Evolutionary conservation across 208 protist species (phyloP).

Genomic region (Trypanosoma boissoni): DNA sequence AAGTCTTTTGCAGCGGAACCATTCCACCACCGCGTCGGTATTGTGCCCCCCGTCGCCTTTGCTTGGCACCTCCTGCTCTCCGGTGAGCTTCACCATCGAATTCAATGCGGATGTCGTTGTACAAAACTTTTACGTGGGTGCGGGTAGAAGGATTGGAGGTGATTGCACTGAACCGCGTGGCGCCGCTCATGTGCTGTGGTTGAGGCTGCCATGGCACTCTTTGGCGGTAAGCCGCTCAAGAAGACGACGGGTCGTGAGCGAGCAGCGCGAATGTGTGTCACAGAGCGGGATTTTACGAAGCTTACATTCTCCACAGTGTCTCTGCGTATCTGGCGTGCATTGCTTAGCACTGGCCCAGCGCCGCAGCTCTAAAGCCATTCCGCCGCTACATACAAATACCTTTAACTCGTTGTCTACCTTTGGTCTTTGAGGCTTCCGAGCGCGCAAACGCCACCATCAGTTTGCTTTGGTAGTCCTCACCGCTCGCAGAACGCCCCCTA

Average conservation of each 20-base stretch:
- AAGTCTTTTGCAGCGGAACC: conserved; percentile 13
- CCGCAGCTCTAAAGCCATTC: conserved; percentile 31
- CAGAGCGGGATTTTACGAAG: conserved; percentile 26
- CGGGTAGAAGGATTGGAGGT: conserved; percentile 20
- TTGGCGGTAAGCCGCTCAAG: conserved; percentile 35
- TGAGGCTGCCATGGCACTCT: conserved; percentile 17
- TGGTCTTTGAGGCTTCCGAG: conserved; percentile 24
- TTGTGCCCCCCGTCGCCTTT: conserved; percentile 10
- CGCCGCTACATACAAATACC: conserved; percentile 13
- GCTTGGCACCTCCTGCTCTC: conserved; percentile 16
- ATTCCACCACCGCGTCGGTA: conserved; percentile 12
- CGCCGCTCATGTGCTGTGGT: conserved; percentile 26
- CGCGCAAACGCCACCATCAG: not conserved
- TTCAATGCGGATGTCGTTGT: too few relatives aligned
- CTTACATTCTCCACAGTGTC: conserved; percentile 26
- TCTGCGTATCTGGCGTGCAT: conserved; percentile 23
- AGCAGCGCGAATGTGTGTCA: too few relatives aligned
- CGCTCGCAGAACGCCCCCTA: conserved; percentile 11
- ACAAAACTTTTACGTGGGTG: conserved; percentile 26
- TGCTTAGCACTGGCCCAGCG: not conserved
- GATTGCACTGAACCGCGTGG: conserved; percentile 23
- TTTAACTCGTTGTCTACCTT: conserved; percentile 25
- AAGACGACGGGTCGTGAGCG: too few relatives aligned
- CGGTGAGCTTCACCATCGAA: too few relatives aligned
- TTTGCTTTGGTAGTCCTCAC: conserved; percentile 2